A percentile compares a stretch with the other conserved stretches of the same genome.
phyloP scores from a whole-genome alignment of 306 rosid species.

The Bauhinia variegata region DNA sequence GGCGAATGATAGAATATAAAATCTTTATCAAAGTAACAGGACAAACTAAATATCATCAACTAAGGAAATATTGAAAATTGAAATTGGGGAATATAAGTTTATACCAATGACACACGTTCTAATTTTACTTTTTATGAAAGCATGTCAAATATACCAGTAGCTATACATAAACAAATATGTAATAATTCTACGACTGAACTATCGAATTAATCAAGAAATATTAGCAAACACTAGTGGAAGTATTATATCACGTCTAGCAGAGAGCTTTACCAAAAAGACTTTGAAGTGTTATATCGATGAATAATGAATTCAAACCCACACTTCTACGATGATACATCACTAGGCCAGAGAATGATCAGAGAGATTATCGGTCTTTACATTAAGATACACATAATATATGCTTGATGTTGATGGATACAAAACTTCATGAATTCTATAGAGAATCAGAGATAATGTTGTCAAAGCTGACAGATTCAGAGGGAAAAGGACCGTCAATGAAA shows the following conservation, averaged over 20 bases:
- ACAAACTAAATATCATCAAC: background rate
- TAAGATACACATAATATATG: background rate
- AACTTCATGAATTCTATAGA: background rate
- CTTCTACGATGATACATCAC: background rate
- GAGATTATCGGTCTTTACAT: background rate
- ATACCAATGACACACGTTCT: background rate
- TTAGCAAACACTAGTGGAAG: background rate
- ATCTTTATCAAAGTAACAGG: background rate
- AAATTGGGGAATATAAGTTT: background rate
- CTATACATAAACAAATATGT: background rate
- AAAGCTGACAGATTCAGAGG: background rate
- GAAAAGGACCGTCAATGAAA: background rate
- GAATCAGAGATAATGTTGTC: background rate
- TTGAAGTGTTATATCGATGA: background rate
- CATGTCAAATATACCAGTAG: background rate
- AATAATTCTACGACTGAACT: background rate
- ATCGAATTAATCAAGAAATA: background rate
- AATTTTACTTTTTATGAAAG: background rate
- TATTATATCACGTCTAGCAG: background rate
- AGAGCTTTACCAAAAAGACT: background rate
- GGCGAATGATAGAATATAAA: background rate
- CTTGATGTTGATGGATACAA: background rate
- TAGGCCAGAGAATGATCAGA: constrained; percentile 4
- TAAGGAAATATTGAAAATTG: background rate
- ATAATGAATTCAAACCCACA: background rate